Conservation (phyloP, 805 yeast species). For the Hanseniaspora lachancei region DNA sequence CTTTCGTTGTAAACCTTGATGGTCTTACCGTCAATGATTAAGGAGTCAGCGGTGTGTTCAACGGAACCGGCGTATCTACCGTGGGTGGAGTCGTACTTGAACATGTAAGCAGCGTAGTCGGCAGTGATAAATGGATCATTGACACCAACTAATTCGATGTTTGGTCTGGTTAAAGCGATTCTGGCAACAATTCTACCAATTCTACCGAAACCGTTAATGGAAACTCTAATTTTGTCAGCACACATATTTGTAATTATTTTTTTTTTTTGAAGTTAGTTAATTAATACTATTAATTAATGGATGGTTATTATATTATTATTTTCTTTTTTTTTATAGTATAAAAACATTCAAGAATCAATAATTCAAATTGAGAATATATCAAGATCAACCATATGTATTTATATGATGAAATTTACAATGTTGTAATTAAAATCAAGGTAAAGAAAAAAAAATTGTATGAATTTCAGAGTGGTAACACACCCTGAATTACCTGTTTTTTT, state of each 20-base stretch:
- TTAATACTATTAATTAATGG: constrained; percentile 8
- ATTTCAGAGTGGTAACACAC: not conserved
- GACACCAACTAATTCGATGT: constrained; percentile 48
- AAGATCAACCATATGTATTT: constrained; percentile 1
- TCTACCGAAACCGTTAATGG: constrained; percentile 66
- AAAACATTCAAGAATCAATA: not conserved
- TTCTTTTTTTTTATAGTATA: not conserved
- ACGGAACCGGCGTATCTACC: constrained; percentile 52
- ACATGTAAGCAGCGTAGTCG: constrained; percentile 61
- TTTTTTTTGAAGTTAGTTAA: not conserved
- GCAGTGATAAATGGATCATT: constrained; percentile 58
- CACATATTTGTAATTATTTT: constrained; percentile 7
- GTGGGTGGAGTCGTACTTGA: constrained; percentile 64
- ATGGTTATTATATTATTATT: constrained; percentile 1
- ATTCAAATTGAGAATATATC: not conserved
- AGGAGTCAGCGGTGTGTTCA: constrained; percentile 36
- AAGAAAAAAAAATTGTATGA: not conserved
- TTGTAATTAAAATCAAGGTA: not conserved
- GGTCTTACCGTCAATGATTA: constrained; percentile 41
- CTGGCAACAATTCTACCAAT: constrained; percentile 58
- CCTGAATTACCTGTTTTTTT: not conserved
- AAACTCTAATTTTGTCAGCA: constrained; percentile 27
- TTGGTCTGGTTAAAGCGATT: constrained; percentile 42
- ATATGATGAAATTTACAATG: not conserved
- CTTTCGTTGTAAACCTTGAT: constrained; percentile 46